Evolutionary conservation across 768 basidiomycete species (phyloP).

Genomic region (Glaciozyma martinii): DNA sequence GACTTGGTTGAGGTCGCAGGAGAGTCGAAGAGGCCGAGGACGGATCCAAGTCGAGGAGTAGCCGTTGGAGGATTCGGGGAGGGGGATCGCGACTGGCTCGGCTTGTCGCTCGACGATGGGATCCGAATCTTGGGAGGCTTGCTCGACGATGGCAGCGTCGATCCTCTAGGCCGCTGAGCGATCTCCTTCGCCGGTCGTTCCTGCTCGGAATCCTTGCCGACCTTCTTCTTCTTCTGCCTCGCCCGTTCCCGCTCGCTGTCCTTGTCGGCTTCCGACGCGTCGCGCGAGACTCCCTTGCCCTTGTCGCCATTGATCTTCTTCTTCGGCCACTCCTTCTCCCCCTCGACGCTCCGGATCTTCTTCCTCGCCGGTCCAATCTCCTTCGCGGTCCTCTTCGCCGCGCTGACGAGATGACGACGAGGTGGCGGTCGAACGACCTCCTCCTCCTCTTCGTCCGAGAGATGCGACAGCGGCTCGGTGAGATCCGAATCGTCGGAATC

Average conservation of each 20-base stretch:
- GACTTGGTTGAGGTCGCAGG: not conserved
- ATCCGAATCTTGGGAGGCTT: not conserved
- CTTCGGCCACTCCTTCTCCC: not conserved
- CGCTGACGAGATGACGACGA: not conserved
- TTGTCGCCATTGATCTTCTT: not conserved
- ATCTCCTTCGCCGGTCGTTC: not conserved
- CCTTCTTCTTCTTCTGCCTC: not conserved
- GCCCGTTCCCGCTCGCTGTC: not conserved
- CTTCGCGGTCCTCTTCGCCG: not conserved
- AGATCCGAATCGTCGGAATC: constrained; percentile 26
- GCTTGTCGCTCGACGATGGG: not conserved
- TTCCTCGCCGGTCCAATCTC: not conserved
- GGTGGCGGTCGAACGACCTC: not conserved
- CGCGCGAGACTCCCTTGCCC: not conserved
- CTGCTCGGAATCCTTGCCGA: too few relatives aligned
- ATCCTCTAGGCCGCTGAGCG: not conserved
- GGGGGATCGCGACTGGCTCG: not conserved
- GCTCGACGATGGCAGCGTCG: not conserved
- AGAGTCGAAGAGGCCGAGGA: too few relatives aligned
- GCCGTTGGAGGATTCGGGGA: too few relatives aligned
- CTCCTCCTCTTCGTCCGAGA: constrained; percentile 18
- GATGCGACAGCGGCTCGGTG: constrained; percentile 30
- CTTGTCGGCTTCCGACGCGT: not conserved
- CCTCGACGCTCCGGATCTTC: not conserved
- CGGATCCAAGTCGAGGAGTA: too few relatives aligned